These are phyloP conservation scores for Cylindrotheca closterium DNA, from an alignment of 108 stramenopile genomes.

Conservation along the genomic window DNA sequence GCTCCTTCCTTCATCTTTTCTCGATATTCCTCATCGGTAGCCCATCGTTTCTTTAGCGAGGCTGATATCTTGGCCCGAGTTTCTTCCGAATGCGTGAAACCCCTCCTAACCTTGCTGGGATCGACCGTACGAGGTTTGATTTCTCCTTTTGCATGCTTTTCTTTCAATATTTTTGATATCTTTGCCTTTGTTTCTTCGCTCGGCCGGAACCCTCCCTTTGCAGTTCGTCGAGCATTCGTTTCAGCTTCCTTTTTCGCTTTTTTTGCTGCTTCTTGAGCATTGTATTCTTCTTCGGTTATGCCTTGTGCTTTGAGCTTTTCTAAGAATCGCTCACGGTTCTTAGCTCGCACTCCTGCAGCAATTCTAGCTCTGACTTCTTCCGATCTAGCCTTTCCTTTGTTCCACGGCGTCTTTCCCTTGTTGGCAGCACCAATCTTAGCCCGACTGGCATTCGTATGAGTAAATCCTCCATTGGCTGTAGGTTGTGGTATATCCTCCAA, in stretches of 20 bases:
- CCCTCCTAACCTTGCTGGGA: conserved; percentile 53
- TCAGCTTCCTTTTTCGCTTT: conserved; percentile 55
- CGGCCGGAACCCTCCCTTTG: conserved; percentile 77
- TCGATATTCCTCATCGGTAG: conserved; percentile 59
- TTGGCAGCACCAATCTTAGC: conserved; percentile 87
- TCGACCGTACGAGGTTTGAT: conserved; percentile 42
- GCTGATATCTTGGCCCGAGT: conserved; percentile 72
- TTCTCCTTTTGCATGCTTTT: conserved; percentile 71
- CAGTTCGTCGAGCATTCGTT: conserved; percentile 62
- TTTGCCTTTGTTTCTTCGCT: conserved; percentile 80
- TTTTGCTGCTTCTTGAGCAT: conserved; percentile 55
- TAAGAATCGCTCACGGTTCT: conserved; percentile 68
- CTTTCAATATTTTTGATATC: conserved; percentile 68
- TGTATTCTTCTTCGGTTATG: conserved; percentile 78
- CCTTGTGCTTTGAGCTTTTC: conserved; percentile 61
- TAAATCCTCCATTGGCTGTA: conserved; percentile 75
- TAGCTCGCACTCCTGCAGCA: conserved; percentile 71
- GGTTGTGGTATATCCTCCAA: conserved; percentile 46
- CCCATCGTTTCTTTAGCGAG: conserved; percentile 69
- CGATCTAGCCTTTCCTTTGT: conserved; percentile 74
- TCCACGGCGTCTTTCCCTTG: conserved; percentile 87
- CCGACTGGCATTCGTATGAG: conserved; percentile 66
- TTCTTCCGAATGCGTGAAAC: conserved; percentile 78
- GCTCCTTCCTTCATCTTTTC: conserved; percentile 55
- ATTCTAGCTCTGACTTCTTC: conserved; percentile 71